phyloP scores from a whole-genome alignment of 768 basidiomycete genomes.

The Crucibulum laeve region DNA sequence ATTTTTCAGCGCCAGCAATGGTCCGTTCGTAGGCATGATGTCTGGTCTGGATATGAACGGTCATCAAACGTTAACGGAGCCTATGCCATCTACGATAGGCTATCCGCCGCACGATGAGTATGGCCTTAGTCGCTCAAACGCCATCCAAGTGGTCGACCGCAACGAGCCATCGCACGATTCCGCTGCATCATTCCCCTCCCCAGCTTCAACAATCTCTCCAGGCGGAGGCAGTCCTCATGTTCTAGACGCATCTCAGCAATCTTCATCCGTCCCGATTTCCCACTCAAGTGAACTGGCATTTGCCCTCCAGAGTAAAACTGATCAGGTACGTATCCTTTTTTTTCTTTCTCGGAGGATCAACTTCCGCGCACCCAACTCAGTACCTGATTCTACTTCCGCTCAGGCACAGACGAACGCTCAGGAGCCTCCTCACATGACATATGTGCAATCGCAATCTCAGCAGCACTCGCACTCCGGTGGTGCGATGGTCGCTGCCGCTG shows the following conservation, averaged over 20 bases:
- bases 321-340: conserved; percentile 13
- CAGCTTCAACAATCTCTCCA: conserved; percentile 40
- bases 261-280: conserved; percentile 22
- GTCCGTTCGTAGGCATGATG: conserved; percentile 37
- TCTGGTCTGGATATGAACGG: conserved; percentile 33
- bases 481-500: no score
- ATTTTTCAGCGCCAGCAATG: conserved; percentile 23
- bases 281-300: conserved; percentile 29
- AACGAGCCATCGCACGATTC: conserved; percentile 5
- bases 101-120: conserved; percentile 24
- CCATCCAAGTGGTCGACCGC: conserved; percentile 9
- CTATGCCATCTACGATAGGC: conserved; percentile 5
- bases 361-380: no score
- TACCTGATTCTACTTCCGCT: no score
- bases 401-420: neutral
- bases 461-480: no score
- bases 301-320: conserved; percentile 25
- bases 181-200: conserved; percentile 23
- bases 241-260: conserved; percentile 10
- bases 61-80: neutral
- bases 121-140: conserved; percentile 8
- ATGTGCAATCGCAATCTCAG: no score
- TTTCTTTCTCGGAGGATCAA: neutral
- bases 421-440: no score
- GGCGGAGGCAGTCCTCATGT: conserved; percentile 22